These are phyloP conservation scores for Eudorina sp. DNA, from an alignment of 139 green algal genomes.

Conservation along the genomic window DNA sequence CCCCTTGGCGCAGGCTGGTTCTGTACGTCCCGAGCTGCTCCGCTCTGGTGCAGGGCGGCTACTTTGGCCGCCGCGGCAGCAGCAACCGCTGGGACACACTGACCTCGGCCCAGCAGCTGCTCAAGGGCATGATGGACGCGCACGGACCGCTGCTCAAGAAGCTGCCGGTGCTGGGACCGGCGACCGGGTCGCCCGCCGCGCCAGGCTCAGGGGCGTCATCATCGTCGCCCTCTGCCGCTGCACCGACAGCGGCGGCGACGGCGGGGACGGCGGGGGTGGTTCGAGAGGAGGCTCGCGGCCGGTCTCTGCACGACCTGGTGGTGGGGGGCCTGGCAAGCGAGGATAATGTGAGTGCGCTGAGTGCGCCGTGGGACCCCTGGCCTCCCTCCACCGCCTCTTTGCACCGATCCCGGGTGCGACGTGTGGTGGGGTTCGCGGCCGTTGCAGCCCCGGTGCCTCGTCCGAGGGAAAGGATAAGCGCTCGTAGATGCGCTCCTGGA, in stretches of 20 bases:
- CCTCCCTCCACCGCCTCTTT: too few relatives aligned
- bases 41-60: slow-evolving; percentile 69
- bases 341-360: slow-evolving; percentile 57
- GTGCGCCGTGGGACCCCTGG: too few relatives aligned
- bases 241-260: background rate
- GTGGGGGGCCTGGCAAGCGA: slow-evolving; percentile 56
- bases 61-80: slow-evolving; percentile 50
- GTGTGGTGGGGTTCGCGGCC: too few relatives aligned
- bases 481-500: too few relatives aligned
- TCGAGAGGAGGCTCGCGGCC: background rate
- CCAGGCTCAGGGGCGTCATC: background rate
- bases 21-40: slow-evolving; percentile 79
- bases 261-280: background rate
- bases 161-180: slow-evolving; percentile 41
- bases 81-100: slow-evolving; percentile 76
- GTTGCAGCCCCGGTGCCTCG: too few relatives aligned
- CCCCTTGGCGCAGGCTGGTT: slow-evolving; percentile 56
- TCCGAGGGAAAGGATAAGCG: too few relatives aligned
- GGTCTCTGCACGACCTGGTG: slow-evolving; percentile 51
- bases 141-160: slow-evolving; percentile 67
- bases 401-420: too few relatives aligned
- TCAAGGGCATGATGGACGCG: slow-evolving; percentile 58
- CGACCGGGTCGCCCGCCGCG: background rate
- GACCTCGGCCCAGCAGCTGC: slow-evolving; percentile 70
- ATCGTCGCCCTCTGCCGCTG: background rate